phyloP scores from a whole-genome alignment of 305 asterid genomes.

The Fraxinus baroniana region DNA sequence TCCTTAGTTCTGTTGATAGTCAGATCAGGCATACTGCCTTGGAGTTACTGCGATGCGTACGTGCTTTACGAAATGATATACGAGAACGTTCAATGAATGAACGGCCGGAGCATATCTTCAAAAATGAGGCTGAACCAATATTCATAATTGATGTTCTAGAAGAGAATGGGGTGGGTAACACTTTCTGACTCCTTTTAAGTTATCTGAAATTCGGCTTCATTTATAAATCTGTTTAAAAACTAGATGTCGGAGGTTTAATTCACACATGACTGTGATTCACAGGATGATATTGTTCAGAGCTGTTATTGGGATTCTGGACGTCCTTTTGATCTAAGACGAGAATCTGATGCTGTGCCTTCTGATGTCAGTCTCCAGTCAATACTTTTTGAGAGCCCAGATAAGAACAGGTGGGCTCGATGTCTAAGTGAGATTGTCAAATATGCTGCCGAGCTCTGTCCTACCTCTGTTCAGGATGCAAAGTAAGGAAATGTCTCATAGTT shows the following conservation, averaged over 20 bases:
- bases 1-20: conserved; percentile 96
- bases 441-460: conserved; percentile 92
- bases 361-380: conserved; percentile 94
- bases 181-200: conserved; percentile 26
- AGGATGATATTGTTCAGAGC: conserved; percentile 99
- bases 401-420: conserved; percentile 98
- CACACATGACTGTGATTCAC: conserved; percentile 24
- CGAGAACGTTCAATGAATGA: conserved; percentile 65
- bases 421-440: conserved; percentile 91
- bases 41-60: conserved; percentile 94
- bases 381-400: conserved; percentile 94
- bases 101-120: conserved; percentile 55
- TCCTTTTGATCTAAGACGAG: conserved; percentile 90
- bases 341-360: conserved; percentile 90
- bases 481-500: conserved; percentile 8
- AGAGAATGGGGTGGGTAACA: conserved; percentile 89
- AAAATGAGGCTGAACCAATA: conserved; percentile 84
- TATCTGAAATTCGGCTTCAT: conserved; percentile 24
- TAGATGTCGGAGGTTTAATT: conserved; percentile 16
- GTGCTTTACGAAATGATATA: conserved; percentile 85
- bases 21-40: conserved; percentile 98
- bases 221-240: conserved; percentile 11
- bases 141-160: conserved; percentile 97
- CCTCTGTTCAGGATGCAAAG: conserved; percentile 82
- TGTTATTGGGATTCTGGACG: conserved; percentile 98